phyloP scores from a whole-genome alignment of 768 basidiomycete species.

The Calocybe cyanea region DNA sequence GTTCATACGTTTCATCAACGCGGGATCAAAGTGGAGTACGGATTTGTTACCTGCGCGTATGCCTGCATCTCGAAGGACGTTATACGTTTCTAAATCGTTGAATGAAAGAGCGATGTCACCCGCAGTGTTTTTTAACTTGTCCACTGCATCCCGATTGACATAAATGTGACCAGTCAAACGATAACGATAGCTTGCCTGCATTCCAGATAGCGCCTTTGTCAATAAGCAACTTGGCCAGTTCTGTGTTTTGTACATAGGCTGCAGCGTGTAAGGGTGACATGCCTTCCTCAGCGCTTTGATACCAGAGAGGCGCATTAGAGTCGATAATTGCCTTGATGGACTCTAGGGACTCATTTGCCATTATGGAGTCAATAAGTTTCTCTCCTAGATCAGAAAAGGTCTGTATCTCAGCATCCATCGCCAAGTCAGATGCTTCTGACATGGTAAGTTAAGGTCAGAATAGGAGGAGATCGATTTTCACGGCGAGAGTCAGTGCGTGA shows the following conservation, averaged over 20 bases:
- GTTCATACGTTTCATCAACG: constrained; percentile 5
- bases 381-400: constrained; percentile 54
- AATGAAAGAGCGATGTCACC: constrained; percentile 88
- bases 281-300: constrained; percentile 76
- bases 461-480: too few relatives aligned
- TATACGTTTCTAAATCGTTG: constrained; percentile 74
- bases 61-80: constrained; percentile 84
- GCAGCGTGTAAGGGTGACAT: constrained; percentile 87
- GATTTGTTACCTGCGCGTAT: constrained; percentile 70
- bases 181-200: constrained; percentile 45
- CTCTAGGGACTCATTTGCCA: constrained; percentile 42
- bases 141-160: constrained; percentile 43
- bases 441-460: constrained; percentile 6
- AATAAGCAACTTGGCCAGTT: constrained; percentile 65
- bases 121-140: constrained; percentile 76
- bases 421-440: constrained; percentile 4
- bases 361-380: constrained; percentile 54
- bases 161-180: background rate
- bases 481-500: too few relatives aligned
- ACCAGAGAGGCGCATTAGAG: constrained; percentile 82
- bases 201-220: constrained; percentile 92
- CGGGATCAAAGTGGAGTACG: constrained; percentile 13
- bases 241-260: constrained; percentile 62
- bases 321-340: constrained; percentile 49
- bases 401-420: constrained; percentile 31